Evolutionary conservation across 192 early-diverging fungal species (phyloP), one percentile per base, ranked within the genome.

Genomic region (Gryganskiella cystojenkinii): DNA sequence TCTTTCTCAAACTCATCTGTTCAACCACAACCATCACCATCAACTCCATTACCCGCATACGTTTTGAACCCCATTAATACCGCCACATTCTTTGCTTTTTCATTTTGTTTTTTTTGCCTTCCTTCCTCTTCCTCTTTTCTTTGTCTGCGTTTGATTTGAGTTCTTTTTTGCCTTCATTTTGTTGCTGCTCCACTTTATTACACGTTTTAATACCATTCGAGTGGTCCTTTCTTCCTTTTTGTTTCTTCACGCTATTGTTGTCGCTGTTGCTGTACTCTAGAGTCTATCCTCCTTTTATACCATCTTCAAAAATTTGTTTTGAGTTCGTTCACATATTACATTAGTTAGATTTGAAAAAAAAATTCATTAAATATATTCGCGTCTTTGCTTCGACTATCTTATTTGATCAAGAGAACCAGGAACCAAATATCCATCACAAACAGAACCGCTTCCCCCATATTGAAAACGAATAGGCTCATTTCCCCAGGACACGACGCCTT

Each of bases 401-500:
- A n/a, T n/a, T n/a, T n/a, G n/a, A n/a, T n/a, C n/a, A n/a, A n/a
- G n/a, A n/a, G n/a, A n/a, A n/a, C n/a, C n/a, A 9, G 73, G 73
- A n/a, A 69, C 43, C 22, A 78, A 46, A 6, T 56, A 64, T 5
- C 74, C 74, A 46, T 78, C 74, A 17, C 64, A 65, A 24, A 67
- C 56, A 25, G 44, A 24, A 1, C 15, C 19, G 25, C 59, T 37
- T 28, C 74, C 74, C 52, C 67, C 68, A 47, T 78, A 78, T 20
- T 78, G 74, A 22, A 64, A 62, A 20, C 61, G 66, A 20, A 78
- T 57, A 3, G 74, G 74, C 70, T 94, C 90, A 47, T 94, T 94
- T 2, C 92, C 92, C 91, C 91, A 92, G 24, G 82, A 80, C 0
- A 84, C 70, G 81, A 89, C 90, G 7, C 84, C 86, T 30, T 81